A percentile compares a stretch with the other conserved stretches of the same genome.
Conservation (phyloP, 805 yeast genomes). For the Candida maesae region DNA sequence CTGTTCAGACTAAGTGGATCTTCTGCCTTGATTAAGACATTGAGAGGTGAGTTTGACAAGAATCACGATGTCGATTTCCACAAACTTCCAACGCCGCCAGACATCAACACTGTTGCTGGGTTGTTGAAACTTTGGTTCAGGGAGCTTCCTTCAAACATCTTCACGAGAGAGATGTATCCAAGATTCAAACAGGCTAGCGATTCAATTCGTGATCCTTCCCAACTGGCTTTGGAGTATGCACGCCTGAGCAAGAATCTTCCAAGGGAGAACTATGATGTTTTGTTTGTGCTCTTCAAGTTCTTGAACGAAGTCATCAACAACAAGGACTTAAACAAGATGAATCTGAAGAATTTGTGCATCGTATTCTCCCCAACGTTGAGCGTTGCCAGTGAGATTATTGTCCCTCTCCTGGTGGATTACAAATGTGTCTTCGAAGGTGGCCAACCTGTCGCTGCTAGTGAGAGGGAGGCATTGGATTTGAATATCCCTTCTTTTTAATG, state of each 20-base stretch:
- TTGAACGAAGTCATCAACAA: conserved; percentile 60
- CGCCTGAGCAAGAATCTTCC: conserved; percentile 41
- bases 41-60: conserved; percentile 66
- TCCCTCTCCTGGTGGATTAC: conserved; percentile 58
- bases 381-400: conserved; percentile 57
- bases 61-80: conserved; percentile 65
- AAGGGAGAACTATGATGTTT: conserved; percentile 50
- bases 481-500: conserved; percentile 41
- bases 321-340: conserved; percentile 74
- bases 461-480: conserved; percentile 48
- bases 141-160: conserved; percentile 65
- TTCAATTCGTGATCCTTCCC: conserved; percentile 28
- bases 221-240: conserved; percentile 30
- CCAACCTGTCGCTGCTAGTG: conserved; percentile 35
- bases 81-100: conserved; percentile 41
- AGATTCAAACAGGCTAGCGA: conserved; percentile 37
- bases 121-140: conserved; percentile 78
- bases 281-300: conserved; percentile 64
- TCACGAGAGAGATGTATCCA: conserved; percentile 48
- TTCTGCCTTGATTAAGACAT: conserved; percentile 63
- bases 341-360: conserved; percentile 69
- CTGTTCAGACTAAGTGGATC: conserved; percentile 89
- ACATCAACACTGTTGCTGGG: conserved; percentile 86
- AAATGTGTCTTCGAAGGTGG: conserved; percentile 56
- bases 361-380: conserved; percentile 81